Base-by-base conservation (phyloP, 225 moss, liverwort and hornwort genomes). In the Bryoerythrophyllum caledonicum region DNA sequence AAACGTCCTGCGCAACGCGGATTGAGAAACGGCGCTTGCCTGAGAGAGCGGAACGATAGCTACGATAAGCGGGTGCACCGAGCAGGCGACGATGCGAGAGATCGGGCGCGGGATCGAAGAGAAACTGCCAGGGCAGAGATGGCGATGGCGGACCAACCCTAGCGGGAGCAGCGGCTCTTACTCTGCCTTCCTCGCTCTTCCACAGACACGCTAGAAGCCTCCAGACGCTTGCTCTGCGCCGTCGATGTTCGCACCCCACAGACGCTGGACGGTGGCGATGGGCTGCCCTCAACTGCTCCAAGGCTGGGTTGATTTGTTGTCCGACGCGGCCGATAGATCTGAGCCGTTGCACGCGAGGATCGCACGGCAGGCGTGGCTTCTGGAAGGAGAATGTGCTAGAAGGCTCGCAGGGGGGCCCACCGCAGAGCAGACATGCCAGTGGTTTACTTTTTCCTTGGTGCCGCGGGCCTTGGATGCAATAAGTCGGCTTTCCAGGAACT, bases 211-310 rank as follows among this genome's bases (percentile, higher is more conserved):
- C 25, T 19, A 37, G 79, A 79, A 79, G 73, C 67, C 15, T 79
- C 79, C 79, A 79, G 79, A 79, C 38, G 79, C 11, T 21, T 3
- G 13, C 20, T 73, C 4, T 13, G 5, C 1, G 16, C 79, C 79
- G 79, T 79, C 23, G 6, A 54, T 61, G 10, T 2, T 1, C 5
- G 7, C n/a, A 35, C 21, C 73, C 3, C 17, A 6, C 2, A 19
- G 3, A 20, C 13, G 10, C 1, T 5, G 21, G 56, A 40, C 57
- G 49, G 58, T 38, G 41, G 21, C 67, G 32, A 73, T 58, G 66
- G 51, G 26, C 26, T 20, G n/a, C 38, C 35, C 46, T 7, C 58
- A 34, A 58, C 72, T 43, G 66, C 49, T 79, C 46, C 28, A 26
- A 12, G 2, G 17, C 51, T 7, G 6, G 24, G 19, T 20, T n/a